Percentiles rank a stretch among this genome's conserved stretches.
These are phyloP conservation scores for Paramecium caudatum DNA, from an alignment of 73 alveolate species.

Conservation along the genomic window DNA sequence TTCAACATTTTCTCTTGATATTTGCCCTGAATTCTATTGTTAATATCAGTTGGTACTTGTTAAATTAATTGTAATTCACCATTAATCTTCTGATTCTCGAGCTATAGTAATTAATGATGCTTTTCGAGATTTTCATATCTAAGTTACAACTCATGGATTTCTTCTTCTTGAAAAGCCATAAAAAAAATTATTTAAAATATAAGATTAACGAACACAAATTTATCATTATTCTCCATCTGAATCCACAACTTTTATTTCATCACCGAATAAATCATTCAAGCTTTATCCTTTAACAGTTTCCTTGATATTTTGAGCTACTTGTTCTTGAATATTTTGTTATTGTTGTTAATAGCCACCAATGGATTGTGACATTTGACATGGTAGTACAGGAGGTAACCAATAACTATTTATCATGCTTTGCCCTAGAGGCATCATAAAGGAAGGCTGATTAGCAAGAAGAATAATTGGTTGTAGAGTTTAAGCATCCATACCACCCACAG, in stretches of 20 bases:
- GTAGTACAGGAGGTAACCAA: conserved; percentile 62
- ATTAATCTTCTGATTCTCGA: neutral
- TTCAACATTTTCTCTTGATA: neutral
- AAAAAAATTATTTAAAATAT: conserved; percentile 26
- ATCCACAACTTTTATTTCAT: conserved; percentile 57
- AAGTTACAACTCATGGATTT: neutral
- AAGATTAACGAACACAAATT: conserved; percentile 44
- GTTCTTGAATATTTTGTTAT: neutral
- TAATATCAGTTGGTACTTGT: neutral
- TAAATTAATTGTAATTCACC: neutral
- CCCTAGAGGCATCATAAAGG: conserved; percentile 23
- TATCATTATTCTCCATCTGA: conserved; percentile 64
- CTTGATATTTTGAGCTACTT: neutral
- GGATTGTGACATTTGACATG: conserved; percentile 9
- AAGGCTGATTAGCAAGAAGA: conserved; percentile 16
- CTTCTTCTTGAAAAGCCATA: conserved; percentile 29
- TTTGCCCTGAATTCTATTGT: neutral
- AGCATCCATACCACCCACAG: neutral
- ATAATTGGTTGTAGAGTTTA: conserved; percentile 21
- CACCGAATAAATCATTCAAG: conserved; percentile 46
- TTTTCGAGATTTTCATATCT: conserved; percentile 56
- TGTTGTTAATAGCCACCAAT: conserved; percentile 17
- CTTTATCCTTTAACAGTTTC: neutral
- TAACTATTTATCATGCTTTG: conserved; percentile 50
- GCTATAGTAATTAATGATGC: neutral